These are phyloP conservation scores for Phalaenopsis equestris DNA, from an alignment of 106 monocot genomes.

Conservation along the genomic window DNA sequence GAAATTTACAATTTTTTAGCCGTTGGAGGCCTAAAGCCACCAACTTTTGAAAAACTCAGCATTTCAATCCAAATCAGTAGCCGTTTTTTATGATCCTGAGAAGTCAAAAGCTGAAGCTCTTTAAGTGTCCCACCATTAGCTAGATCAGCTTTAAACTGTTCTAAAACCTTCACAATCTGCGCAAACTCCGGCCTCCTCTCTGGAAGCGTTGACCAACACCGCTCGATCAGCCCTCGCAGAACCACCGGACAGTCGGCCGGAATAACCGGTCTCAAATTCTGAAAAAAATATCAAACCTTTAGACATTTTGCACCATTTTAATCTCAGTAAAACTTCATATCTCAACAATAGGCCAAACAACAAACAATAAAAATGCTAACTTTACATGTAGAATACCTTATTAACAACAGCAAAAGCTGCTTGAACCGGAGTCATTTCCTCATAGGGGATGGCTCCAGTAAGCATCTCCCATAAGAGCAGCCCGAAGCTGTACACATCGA, in stretches of 20 bases:
- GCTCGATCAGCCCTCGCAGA: constrained; percentile 47
- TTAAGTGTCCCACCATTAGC: constrained; percentile 35
- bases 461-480: constrained; percentile 77
- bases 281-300: constrained; percentile 6
- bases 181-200: constrained; percentile 75
- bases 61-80: constrained; percentile 29
- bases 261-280: constrained; percentile 59
- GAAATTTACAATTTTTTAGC: not conserved
- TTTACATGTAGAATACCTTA: constrained; percentile 38
- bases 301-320: too few relatives aligned
- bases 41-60: constrained; percentile 4
- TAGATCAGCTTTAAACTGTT: constrained; percentile 47
- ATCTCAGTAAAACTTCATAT: too few relatives aligned
- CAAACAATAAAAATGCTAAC: not conserved
- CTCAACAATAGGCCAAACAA: not conserved
- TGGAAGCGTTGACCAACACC: constrained; percentile 50
- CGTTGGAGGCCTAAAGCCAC: not conserved
- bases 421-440: constrained; percentile 76
- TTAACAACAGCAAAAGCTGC: constrained; percentile 86
- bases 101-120: constrained; percentile 3
- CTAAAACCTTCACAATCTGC: constrained; percentile 60
- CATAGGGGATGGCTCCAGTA: constrained; percentile 57
- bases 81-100: constrained; percentile 33
- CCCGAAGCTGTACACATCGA: constrained; percentile 84
- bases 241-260: constrained; percentile 35